A percentile compares a stretch with the other conserved stretches of the same genome.
Evolutionary conservation across 2,329 filamentous ascomycete genomes (phyloP).

Genomic region (Penicillium hesseltinei): DNA sequence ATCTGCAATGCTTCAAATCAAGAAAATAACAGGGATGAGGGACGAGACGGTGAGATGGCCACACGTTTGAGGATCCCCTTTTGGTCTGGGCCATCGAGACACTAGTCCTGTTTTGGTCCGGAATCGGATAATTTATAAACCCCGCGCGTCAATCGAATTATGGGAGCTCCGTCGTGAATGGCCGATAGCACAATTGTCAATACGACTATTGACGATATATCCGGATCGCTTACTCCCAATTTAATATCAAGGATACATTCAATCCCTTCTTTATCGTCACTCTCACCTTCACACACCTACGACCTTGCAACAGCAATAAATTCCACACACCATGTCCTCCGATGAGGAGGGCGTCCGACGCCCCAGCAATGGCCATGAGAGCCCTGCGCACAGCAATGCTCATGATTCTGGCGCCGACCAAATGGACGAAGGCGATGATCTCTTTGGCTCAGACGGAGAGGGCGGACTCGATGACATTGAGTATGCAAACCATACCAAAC

Average conservation of each 20-base stretch:
- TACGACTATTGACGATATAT: not conserved
- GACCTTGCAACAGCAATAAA: not conserved
- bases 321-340: constrained; percentile 33
- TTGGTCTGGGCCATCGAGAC: constrained; percentile 16
- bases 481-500: constrained; percentile 21
- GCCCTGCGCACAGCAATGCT: constrained; percentile 28
- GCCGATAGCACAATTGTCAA: not conserved
- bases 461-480: constrained; percentile 35
- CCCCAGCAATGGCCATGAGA: constrained; percentile 30
- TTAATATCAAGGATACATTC: not conserved
- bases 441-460: constrained; percentile 49
- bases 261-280: not conserved
- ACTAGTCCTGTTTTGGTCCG: constrained; percentile 14
- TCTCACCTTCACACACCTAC: not conserved
- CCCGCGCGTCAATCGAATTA: constrained; percentile 2
- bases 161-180: constrained; percentile 3
- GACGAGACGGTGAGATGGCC: constrained; percentile 13
- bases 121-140: not conserved
- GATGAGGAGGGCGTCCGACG: constrained; percentile 40
- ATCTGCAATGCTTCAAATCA: constrained; percentile 11
- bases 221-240: not conserved
- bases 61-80: constrained; percentile 15
- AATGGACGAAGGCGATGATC: constrained; percentile 42
- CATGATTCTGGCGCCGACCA: constrained; percentile 21
- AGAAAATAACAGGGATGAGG: constrained; percentile 6